A percentile compares a stretch with the other conserved stretches of the same genome.
Evolutionary conservation across 768 basidiomycete genomes (phyloP).

Genomic region (Mrakia hoshinonis): DNA sequence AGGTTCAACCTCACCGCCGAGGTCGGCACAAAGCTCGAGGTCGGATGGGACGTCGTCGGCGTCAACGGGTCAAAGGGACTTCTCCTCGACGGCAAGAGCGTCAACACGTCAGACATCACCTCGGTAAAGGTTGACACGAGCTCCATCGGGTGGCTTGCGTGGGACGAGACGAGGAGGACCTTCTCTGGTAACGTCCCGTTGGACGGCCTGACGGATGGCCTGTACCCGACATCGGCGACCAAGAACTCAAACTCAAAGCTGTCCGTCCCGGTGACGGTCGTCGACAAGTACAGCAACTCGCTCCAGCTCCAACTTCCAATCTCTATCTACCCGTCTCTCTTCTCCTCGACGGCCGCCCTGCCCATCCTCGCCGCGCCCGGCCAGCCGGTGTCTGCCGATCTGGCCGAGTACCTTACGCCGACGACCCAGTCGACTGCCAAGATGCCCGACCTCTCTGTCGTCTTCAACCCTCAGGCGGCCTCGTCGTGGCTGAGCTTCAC

Average conservation of each 20-base stretch:
- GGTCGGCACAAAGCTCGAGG: slow-evolving; percentile 46
- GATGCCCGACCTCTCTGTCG: slow-evolving; percentile 47
- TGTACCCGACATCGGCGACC: slow-evolving; percentile 53
- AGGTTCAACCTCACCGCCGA: slow-evolving; percentile 64
- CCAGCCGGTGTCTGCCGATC: slow-evolving; percentile 48
- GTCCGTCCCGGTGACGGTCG: slow-evolving; percentile 55
- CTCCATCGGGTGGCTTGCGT: slow-evolving; percentile 46
- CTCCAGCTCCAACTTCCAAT: slow-evolving; percentile 57
- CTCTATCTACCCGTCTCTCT: slow-evolving; percentile 63
- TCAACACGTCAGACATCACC: slow-evolving; percentile 55
- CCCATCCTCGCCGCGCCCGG: slow-evolving; percentile 53
- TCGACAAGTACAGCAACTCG: slow-evolving; percentile 50
- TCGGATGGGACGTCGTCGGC: slow-evolving; percentile 23
- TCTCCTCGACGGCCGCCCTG: slow-evolving; percentile 49
- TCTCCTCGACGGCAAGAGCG: slow-evolving; percentile 53
- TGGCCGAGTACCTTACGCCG: slow-evolving; percentile 48
- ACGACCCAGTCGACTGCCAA: slow-evolving; percentile 44
- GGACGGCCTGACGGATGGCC: slow-evolving; percentile 48
- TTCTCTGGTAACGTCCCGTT: slow-evolving; percentile 1
- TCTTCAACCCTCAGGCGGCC: slow-evolving; percentile 48
- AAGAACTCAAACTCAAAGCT: slow-evolving; percentile 38
- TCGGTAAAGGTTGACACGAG: slow-evolving; percentile 55
- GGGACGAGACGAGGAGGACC: slow-evolving; percentile 46
- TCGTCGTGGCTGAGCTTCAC: slow-evolving; percentile 50
- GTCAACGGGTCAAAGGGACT: slow-evolving; percentile 49